Conservation (phyloP, 257 asterid species). For the Lavandula angustifolia region DNA sequence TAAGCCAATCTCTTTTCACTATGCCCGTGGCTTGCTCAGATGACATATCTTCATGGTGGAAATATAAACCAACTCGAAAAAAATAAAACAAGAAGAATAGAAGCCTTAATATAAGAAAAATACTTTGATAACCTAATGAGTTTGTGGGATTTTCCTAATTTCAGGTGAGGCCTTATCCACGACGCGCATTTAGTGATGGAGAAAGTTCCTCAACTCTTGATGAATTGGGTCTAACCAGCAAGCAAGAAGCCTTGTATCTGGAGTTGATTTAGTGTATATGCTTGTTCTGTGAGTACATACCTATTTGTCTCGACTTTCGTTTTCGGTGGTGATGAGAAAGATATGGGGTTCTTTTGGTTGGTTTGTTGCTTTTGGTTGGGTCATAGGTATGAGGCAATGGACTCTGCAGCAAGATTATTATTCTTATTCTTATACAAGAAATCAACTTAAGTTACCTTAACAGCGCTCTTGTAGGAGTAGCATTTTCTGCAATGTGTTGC, state of each 20-base stretch:
- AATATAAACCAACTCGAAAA: background rate
- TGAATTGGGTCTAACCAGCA: conserved; percentile 92
- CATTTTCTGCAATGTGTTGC: background rate
- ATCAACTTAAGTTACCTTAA: conserved; percentile 1
- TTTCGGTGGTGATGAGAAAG: conserved; percentile 11
- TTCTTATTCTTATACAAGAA: background rate
- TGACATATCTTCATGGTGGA: background rate
- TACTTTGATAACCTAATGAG: background rate
- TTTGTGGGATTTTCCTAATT: conserved; percentile 13
- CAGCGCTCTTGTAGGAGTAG: background rate
- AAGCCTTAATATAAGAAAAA: background rate
- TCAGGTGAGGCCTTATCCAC: conserved; percentile 94
- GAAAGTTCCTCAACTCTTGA: conserved; percentile 60
- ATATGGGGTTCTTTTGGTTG: conserved; percentile 5
- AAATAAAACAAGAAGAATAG: background rate
- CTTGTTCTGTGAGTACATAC: background rate
- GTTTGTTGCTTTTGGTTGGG: conserved; percentile 26
- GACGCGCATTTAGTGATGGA: conserved; percentile 75
- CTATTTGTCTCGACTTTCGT: conserved; percentile 9
- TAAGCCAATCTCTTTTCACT: background rate
- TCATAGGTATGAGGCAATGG: background rate
- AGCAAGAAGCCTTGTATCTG: conserved; percentile 92
- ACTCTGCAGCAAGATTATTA: background rate
- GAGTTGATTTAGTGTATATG: conserved; percentile 57
- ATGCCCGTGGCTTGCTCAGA: too few species aligned